These are phyloP conservation scores for Colletotrichum magnum DNA, from an alignment of 2,329 filamentous ascomycete species.

Conservation along the genomic window DNA sequence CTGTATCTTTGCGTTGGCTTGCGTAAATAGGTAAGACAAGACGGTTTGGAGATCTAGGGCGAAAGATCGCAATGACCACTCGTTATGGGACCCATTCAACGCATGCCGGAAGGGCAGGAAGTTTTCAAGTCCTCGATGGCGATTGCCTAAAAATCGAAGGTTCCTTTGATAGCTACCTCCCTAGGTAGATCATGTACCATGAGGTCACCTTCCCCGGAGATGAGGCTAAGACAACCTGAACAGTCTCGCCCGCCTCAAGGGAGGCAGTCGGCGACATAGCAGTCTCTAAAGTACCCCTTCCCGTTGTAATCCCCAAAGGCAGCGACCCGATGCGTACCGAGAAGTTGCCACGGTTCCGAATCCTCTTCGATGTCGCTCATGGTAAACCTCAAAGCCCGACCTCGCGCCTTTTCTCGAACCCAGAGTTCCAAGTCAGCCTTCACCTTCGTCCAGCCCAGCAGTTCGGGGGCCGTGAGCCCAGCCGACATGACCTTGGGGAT, in stretches of 20 bases:
- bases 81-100: too few relatives aligned
- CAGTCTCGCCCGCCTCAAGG: neutral
- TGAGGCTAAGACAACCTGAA: too few relatives aligned
- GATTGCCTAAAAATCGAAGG: too few relatives aligned
- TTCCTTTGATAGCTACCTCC: too few relatives aligned
- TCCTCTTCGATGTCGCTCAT: conserved; percentile 24
- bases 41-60: too few relatives aligned
- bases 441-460: conserved; percentile 13
- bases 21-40: too few relatives aligned
- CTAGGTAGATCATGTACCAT: too few relatives aligned
- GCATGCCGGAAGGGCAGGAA: too few relatives aligned
- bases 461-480: conserved; percentile 21
- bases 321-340: conserved; percentile 10
- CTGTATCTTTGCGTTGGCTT: too few relatives aligned
- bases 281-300: conserved; percentile 28
- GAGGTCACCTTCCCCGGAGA: too few relatives aligned
- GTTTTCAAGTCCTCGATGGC: too few relatives aligned
- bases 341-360: conserved; percentile 13
- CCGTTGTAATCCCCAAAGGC: conserved; percentile 30
- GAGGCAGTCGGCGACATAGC: conserved; percentile 9
- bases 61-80: too few relatives aligned
- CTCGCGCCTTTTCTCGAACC: conserved; percentile 17
- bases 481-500: conserved; percentile 13
- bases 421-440: conserved; percentile 16
- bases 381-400: conserved; percentile 10